Percentiles rank a stretch among this genome's conserved stretches.
Evolutionary conservation across 805 yeast species (phyloP).

Genomic region (Saccharomycopsis fodiens): DNA sequence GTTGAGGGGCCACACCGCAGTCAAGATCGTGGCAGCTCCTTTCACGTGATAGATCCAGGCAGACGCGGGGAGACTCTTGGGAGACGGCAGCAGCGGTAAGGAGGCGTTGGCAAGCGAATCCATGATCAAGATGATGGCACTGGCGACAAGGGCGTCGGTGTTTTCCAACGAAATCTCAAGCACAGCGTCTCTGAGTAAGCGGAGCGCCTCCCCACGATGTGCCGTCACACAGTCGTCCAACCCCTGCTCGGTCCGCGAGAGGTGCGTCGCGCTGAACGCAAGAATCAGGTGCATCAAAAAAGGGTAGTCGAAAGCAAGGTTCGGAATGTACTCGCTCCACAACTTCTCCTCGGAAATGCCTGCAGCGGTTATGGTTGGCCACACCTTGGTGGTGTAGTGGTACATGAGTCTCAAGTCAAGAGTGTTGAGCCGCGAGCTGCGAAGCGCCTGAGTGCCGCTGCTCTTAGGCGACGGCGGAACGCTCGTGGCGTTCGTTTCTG

Average conservation of each 20-base stretch:
- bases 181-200: constrained; percentile 78
- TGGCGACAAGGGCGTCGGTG: constrained; percentile 89
- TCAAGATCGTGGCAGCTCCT: constrained; percentile 91
- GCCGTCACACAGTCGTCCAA: constrained; percentile 74
- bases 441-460: not conserved
- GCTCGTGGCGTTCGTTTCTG: constrained; percentile 12
- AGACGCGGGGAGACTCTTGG: constrained; percentile 69
- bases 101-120: constrained; percentile 93
- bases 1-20: constrained; percentile 92
- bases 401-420: constrained; percentile 77
- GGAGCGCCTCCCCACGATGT: constrained; percentile 81
- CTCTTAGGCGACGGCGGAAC: constrained; percentile 21
- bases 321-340: constrained; percentile 85
- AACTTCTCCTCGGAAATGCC: constrained; percentile 81
- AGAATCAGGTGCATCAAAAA: constrained; percentile 87
- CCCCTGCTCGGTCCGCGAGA: constrained; percentile 68
- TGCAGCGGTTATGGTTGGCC: constrained; percentile 82
- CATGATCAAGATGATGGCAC: constrained; percentile 82
- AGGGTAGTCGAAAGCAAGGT: constrained; percentile 80
- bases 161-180: constrained; percentile 75
- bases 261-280: constrained; percentile 89
- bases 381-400: constrained; percentile 79
- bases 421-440: constrained; percentile 46
- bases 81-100: constrained; percentile 28
- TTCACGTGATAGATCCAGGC: constrained; percentile 97